These are phyloP conservation scores for Aspergillus sp. DNA, from an alignment of 2,329 filamentous ascomycete species.

Conservation along the genomic window DNA sequence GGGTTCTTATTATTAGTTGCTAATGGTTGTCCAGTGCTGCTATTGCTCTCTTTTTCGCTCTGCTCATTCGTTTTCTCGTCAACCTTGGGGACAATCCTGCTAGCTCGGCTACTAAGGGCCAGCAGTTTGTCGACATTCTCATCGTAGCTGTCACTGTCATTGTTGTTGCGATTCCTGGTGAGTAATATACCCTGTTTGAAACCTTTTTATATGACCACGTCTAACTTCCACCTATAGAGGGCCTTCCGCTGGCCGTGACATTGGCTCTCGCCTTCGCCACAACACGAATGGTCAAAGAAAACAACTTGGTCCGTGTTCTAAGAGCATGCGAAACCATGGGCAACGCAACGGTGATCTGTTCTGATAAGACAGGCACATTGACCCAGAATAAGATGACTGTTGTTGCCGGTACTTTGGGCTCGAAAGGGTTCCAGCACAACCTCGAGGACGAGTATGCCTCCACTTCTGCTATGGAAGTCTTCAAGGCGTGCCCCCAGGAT, in stretches of 20 bases:
- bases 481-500: constrained; percentile 32
- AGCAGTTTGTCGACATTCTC: constrained; percentile 72
- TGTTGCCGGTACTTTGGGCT: constrained; percentile 68
- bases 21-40: constrained; percentile 50
- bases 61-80: constrained; percentile 82
- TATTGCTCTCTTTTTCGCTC: constrained; percentile 77
- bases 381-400: constrained; percentile 77
- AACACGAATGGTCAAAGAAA: constrained; percentile 73
- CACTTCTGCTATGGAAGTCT: constrained; percentile 25
- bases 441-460: constrained; percentile 18
- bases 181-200: constrained; percentile 10
- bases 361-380: constrained; percentile 74
- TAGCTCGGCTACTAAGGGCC: constrained; percentile 71
- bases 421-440: constrained; percentile 55
- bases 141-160: constrained; percentile 79
- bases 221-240: constrained; percentile 55
- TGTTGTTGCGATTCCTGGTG: constrained; percentile 70
- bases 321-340: constrained; percentile 81
- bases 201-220: background rate
- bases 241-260: constrained; percentile 74
- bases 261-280: constrained; percentile 75
- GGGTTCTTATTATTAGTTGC: background rate
- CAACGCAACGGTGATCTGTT: constrained; percentile 76
- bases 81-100: constrained; percentile 55
- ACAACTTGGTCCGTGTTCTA: constrained; percentile 73